A percentile compares a stretch with the other conserved stretches of the same genome.
phyloP scores from a whole-genome alignment of 2,329 filamentous ascomycete genomes.

The Neobulgaria alba region DNA sequence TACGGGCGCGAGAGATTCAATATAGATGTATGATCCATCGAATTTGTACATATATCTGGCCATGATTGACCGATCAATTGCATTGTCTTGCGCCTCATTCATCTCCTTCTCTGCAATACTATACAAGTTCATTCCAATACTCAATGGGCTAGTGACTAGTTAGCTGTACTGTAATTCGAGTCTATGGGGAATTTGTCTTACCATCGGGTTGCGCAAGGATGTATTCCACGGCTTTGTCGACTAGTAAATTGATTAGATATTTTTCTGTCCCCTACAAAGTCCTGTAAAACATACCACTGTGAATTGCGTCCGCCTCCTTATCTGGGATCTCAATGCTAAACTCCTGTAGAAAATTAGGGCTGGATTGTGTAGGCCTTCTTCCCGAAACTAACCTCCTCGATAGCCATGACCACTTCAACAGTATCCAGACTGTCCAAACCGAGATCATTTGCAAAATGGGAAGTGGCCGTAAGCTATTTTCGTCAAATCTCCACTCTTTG shows the following conservation, averaged over 20 bases:
- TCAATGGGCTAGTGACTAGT: conserved; percentile 26
- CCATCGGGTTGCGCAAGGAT: conserved; percentile 68
- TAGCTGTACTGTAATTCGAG: conserved; percentile 6
- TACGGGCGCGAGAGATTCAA: conserved; percentile 27
- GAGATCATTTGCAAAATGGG: conserved; percentile 96
- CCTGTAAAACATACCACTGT: conserved; percentile 53
- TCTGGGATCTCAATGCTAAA: conserved; percentile 75
- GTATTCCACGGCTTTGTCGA: conserved; percentile 69
- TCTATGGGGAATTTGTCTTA: conserved; percentile 32
- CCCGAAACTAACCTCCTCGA: conserved; percentile 68
- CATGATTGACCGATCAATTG: conserved; percentile 14
- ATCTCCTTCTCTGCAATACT: conserved; percentile 12
- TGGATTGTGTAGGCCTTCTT: neutral
- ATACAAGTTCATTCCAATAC: conserved; percentile 22
- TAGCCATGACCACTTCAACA: conserved; percentile 99
- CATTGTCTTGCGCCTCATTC: conserved; percentile 10
- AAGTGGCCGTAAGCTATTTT: conserved; percentile 64
- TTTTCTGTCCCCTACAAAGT: neutral
- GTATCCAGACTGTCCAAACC: conserved; percentile 96
- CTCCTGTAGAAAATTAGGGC: conserved; percentile 34
- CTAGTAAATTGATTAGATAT: conserved; percentile 35
- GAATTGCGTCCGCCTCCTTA: conserved; percentile 69
- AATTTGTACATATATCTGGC: conserved; percentile 23
- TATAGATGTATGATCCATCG: conserved; percentile 23
- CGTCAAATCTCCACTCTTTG: neutral